Conservation (phyloP, 768 basidiomycete genomes). For the Auricularia cornea region DNA sequence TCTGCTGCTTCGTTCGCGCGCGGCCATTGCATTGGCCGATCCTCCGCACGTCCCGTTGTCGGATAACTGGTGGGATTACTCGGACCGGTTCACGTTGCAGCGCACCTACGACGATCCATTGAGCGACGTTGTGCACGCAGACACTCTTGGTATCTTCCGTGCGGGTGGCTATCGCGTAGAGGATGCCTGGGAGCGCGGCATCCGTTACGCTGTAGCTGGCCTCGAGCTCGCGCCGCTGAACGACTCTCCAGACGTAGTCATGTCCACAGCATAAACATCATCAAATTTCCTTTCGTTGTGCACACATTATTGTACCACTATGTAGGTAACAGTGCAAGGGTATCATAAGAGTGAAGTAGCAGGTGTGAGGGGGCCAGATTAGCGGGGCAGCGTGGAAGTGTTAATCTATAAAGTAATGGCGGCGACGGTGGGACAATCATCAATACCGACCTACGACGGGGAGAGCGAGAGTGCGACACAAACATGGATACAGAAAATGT, state of each 20-base stretch:
- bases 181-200: slow-evolving; percentile 79
- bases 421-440: background rate
- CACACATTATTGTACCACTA: background rate
- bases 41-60: slow-evolving; percentile 75
- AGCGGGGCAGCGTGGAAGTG: background rate
- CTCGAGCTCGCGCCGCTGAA: slow-evolving; percentile 48
- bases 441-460: too few relatives aligned
- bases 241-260: background rate
- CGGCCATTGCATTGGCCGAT: slow-evolving; percentile 54
- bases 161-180: slow-evolving; percentile 76
- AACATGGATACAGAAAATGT: background rate
- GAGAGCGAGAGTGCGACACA: background rate
- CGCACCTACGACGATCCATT: slow-evolving; percentile 60
- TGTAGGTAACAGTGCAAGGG: background rate
- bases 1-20: slow-evolving; percentile 44
- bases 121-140: slow-evolving; percentile 69
- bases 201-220: slow-evolving; percentile 64
- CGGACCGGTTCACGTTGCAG: slow-evolving; percentile 52
- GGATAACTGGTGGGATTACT: slow-evolving; percentile 69
- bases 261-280: background rate
- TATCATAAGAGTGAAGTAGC: background rate
- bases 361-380: background rate
- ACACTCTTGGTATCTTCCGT: slow-evolving; percentile 69
- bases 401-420: background rate
- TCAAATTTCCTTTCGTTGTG: background rate